Conservation (phyloP, 768 basidiomycete species). For the Tulasnella sp. region DNA sequence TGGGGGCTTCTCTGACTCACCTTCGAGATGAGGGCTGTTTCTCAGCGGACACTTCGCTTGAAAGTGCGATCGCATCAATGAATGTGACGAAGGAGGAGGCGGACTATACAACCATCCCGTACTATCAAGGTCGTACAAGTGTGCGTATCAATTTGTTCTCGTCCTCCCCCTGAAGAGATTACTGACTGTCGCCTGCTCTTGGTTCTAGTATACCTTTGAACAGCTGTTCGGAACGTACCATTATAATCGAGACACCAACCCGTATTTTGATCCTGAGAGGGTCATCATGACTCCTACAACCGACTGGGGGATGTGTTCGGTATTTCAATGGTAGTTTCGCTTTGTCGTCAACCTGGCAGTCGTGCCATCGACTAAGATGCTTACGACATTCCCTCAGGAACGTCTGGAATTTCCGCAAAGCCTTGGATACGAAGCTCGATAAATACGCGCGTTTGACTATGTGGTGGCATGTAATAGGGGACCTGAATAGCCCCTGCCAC, state of each 20-base stretch:
- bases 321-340: constrained; percentile 21
- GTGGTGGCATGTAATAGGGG: constrained; percentile 26
- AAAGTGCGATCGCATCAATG: constrained; percentile 22
- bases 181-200: background rate
- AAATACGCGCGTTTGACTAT: constrained; percentile 12
- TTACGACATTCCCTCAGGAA: background rate
- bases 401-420: constrained; percentile 15
- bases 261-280: constrained; percentile 17
- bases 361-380: no score
- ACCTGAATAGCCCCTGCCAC: constrained; percentile 26
- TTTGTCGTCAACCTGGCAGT: no score
- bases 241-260: constrained; percentile 15
- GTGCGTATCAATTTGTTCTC: background rate
- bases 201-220: constrained; percentile 19
- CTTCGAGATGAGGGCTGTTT: constrained; percentile 23
- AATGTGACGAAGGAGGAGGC: constrained; percentile 24
- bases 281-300: constrained; percentile 23
- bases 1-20: constrained; percentile 18
- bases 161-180: background rate
- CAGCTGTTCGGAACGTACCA: constrained; percentile 18
- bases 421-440: background rate
- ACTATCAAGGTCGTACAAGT: constrained; percentile 23
- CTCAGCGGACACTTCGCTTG: constrained; percentile 25
- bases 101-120: constrained; percentile 24
- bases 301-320: constrained; percentile 26